Conservation (phyloP, 768 basidiomycete species). For the Lentinula lateritia region DNA sequence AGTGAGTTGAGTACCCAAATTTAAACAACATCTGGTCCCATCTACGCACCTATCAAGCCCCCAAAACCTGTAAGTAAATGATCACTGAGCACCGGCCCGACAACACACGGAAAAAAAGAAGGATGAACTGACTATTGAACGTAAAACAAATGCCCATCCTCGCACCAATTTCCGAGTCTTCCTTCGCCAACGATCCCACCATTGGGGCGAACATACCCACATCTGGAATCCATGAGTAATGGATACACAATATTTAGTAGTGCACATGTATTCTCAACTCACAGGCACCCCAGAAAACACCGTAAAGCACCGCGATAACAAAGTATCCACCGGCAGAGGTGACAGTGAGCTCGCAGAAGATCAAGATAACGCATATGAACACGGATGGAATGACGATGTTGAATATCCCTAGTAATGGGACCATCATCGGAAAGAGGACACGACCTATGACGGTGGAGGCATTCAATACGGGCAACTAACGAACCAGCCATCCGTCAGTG, state of each 20-base stretch:
- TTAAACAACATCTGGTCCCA: background rate
- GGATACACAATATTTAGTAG: background rate
- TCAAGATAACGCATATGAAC: constrained; percentile 26
- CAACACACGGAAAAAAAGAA: background rate
- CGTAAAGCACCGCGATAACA: constrained; percentile 36
- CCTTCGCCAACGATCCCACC: constrained; percentile 3
- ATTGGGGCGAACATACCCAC: constrained; percentile 2
- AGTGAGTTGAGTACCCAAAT: background rate
- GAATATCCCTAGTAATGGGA: constrained; percentile 35
- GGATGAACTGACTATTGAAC: background rate
- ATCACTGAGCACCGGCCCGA: background rate
- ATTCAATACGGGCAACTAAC: constrained; percentile 48
- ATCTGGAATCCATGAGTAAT: background rate
- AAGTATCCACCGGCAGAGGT: constrained; percentile 23
- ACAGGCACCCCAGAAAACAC: constrained; percentile 41
- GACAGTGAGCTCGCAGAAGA: constrained; percentile 37
- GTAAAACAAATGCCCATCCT: constrained; percentile 3
- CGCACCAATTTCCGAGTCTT: constrained; percentile 5
- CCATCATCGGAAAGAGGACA: constrained; percentile 37
- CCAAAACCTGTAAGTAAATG: constrained; percentile 1
- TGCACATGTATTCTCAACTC: background rate
- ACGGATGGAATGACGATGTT: constrained; percentile 34
- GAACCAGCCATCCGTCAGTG: background rate
- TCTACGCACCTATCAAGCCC: constrained; percentile 2
- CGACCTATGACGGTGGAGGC: constrained; percentile 48